phyloP scores from a whole-genome alignment of 768 basidiomycete species.

The Udeniomyces megalosporus region DNA sequence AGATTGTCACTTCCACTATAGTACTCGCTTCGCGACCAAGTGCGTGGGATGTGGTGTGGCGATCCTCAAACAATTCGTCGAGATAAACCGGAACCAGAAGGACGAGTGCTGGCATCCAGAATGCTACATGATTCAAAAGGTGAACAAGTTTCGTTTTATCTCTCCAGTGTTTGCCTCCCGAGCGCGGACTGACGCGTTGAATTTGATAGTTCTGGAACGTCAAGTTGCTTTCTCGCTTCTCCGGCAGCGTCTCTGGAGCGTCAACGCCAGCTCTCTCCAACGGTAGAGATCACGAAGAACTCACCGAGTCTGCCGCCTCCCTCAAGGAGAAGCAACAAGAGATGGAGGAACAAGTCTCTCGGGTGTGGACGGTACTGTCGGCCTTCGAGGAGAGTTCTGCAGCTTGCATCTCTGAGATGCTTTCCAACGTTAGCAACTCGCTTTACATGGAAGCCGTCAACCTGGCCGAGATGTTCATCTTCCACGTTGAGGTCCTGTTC shows the following conservation, averaged over 20 bases:
- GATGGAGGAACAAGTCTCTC: slow-evolving; percentile 96
- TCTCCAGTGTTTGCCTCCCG: not conserved
- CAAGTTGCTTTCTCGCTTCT: slow-evolving; percentile 36
- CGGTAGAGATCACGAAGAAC: slow-evolving; percentile 35
- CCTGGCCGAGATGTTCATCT: slow-evolving; percentile 96
- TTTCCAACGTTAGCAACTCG: slow-evolving; percentile 89
- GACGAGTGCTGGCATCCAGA: slow-evolving; percentile 99
- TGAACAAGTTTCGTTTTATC: slow-evolving; percentile 24
- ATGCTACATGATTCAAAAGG: slow-evolving; percentile 99
- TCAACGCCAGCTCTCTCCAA: slow-evolving; percentile 27
- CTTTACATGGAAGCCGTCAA: slow-evolving; percentile 92
- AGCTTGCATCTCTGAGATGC: slow-evolving; percentile 97
- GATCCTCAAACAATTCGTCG: slow-evolving; percentile 97
- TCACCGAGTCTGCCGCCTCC: slow-evolving; percentile 53
- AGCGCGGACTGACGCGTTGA: no score
- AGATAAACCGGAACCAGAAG: slow-evolving; percentile 93
- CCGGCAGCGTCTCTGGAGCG: slow-evolving; percentile 27
- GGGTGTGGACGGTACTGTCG: slow-evolving; percentile 96
- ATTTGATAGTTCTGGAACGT: slow-evolving; percentile 99
- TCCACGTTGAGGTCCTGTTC: slow-evolving; percentile 95
- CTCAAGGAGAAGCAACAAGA: slow-evolving; percentile 76
- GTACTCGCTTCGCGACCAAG: slow-evolving; percentile 93
- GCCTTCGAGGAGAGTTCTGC: slow-evolving; percentile 99
- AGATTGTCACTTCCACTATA: slow-evolving; percentile 96
- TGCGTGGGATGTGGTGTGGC: slow-evolving; percentile 95